Evolutionary conservation across 129 eudicot genomes (phyloP), one percentile per base, ranked within the genome.

Genomic region (Sambucus nigra): DNA sequence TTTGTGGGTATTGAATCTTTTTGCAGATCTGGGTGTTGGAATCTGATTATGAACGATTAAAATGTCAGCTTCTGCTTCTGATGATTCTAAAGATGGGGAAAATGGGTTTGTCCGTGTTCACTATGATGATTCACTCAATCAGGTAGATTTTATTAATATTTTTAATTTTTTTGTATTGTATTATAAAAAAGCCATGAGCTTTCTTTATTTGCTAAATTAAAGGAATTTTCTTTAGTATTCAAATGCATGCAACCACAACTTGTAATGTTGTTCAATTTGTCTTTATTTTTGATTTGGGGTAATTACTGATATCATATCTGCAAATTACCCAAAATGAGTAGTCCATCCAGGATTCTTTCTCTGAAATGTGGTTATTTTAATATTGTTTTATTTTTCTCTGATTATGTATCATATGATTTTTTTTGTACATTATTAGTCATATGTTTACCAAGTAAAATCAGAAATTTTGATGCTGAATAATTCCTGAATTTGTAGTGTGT

Each of bases 61-160:
- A 49, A 83, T 83, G 94, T 76, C 84, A 47, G 94, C 63, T 25
- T 65, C 72, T 62, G 94, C 63, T 25, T 65, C 72, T 62, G 33
- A 69, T 66, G 79, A 71, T 60, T 47, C 55, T 47, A 77, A 48
- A 24, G 51, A 57, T 62, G 64, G 25, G 16, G 72, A 24, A 50
- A 71, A 49, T 28, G 80, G 60, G 38, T 65, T 57, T 70, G 58
- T 67, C 65, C 73, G 45, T 59, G 45, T 74, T 16, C 69, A 68
- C 17, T 35, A 71, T 14, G 68, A 22, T 51, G 67, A 44, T 64
- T 66, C 78, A 16, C 64, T 60, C 25, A 42, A 53, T 65, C 76
- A 74, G 82, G 92, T 70, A 47, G 51, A 7, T 17, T 47, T 20
- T 23, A 39, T 19, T 5, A 21, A 14, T 7, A 22, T 35, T 22